Evolutionary conservation across 1,284 basidiomycete species (phyloP), one percentile per base, ranked within the genome.

Genomic region (Pseudomicrostroma phylloplanum): DNA sequence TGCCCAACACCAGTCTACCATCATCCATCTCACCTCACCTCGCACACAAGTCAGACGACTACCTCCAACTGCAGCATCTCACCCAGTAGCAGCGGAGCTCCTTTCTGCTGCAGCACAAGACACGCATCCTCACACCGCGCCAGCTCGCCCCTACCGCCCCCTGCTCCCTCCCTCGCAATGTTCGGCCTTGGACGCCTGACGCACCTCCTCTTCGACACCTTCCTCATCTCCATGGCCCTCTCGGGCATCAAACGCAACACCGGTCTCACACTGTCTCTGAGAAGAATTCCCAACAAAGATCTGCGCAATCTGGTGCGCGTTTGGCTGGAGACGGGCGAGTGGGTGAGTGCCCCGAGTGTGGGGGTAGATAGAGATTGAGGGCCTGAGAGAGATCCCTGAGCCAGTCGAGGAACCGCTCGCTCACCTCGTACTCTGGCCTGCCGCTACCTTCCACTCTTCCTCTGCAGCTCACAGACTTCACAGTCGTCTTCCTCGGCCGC

Each of bases 271-370:
- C 67, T 73, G 3, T 67, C 73, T 7, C 58, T 79, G 0, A 60
- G 62, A 4, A 56, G 66, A 11, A 67, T 79, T 54, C 73, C 72
- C 8, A 72, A 73, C 65, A 72, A 73, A 51, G 77, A 79, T 46
- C 43, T 77, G 6, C 68, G 76, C 54, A 71, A 77, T 58, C 48
- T 78, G 39, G 59, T 78, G 60, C 63, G 72, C 39, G 66, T 70
- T 49, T 79, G 75, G 53, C 60, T 79, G 36, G 77, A 79, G 58
- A 70, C 74, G 30, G 77, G 77, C 41, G 77, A 79, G 65, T 79
- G 77, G 77, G 74, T 77, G 60, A 64, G 75, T 70, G 13, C 30
- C 7, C n/a, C n/a, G n/a, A 56, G 9, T 19, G n/a, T 17, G 55
- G 49, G 23, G 58, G 25, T 2, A 43, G 54, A 55, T 6, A 58